Evolutionary conservation across 1,284 basidiomycete species (phyloP).

Genomic region (Boletus hoseneyae): DNA sequence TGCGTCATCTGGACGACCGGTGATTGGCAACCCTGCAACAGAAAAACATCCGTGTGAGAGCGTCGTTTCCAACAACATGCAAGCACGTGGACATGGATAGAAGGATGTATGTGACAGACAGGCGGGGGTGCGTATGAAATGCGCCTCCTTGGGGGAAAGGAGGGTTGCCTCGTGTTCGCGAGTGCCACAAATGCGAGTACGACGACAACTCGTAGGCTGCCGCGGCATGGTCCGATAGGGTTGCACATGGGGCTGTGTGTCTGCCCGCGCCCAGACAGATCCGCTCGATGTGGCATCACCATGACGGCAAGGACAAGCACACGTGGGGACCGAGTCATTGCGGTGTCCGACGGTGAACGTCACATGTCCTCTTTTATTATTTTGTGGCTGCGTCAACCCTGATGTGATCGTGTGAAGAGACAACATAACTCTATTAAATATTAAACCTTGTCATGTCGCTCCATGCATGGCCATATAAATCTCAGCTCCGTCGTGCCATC

Average conservation of each 20-base stretch:
- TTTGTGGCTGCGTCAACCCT: slow-evolving; percentile 16
- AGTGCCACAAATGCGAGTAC: no score
- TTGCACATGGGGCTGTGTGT: no score
- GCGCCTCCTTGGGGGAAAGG: slow-evolving; percentile 5
- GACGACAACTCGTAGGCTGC: no score
- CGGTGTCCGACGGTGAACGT: not conserved
- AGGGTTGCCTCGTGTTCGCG: slow-evolving; percentile 22
- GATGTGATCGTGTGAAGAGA: slow-evolving; percentile 17
- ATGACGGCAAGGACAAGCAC: not conserved
- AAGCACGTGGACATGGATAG: not conserved
- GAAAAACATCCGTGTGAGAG: not conserved
- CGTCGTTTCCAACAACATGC: not conserved
- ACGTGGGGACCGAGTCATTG: not conserved
- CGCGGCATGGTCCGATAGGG: no score
- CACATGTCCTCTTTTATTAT: not conserved
- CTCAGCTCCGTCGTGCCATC: not conserved
- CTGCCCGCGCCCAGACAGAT: no score
- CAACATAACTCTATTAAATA: slow-evolving; percentile 4
- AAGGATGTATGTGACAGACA: slow-evolving; percentile 3
- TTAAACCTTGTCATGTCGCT: slow-evolving; percentile 19
- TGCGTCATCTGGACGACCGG: no score
- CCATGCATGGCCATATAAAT: slow-evolving; percentile 16
- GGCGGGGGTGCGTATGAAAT: no score
- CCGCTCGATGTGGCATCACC: no score
- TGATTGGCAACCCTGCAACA: not conserved